These are phyloP conservation scores for Pichia phayaonensis DNA, from an alignment of 805 yeast genomes.

Conservation along the genomic window DNA sequence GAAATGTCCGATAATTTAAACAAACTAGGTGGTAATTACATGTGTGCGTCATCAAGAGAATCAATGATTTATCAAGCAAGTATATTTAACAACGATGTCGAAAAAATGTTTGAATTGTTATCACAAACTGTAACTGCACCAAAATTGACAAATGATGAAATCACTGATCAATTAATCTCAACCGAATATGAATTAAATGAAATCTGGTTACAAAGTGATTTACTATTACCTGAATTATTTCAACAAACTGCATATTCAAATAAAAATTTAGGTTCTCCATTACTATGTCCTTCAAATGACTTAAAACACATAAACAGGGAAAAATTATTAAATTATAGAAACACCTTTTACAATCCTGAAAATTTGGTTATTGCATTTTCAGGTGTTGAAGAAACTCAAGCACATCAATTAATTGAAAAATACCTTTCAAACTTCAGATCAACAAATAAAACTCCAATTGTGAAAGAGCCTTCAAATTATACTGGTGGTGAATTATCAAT, in stretches of 20 bases:
- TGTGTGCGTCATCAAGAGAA: constrained; percentile 89
- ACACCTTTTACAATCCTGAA: constrained; percentile 66
- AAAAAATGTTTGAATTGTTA: constrained; percentile 65
- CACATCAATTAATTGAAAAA: constrained; percentile 53
- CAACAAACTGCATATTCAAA: constrained; percentile 73
- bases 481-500: constrained; percentile 53
- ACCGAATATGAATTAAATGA: constrained; percentile 79
- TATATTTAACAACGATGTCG: constrained; percentile 81
- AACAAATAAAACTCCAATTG: constrained; percentile 14
- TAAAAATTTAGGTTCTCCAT: constrained; percentile 77
- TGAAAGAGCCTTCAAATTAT: constrained; percentile 38
- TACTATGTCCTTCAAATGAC: constrained; percentile 70
- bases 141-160: constrained; percentile 55
- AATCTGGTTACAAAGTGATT: constrained; percentile 74
- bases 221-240: constrained; percentile 81
- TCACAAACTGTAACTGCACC: constrained; percentile 77
- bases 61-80: constrained; percentile 90
- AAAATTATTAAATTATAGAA: constrained; percentile 51
- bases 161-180: constrained; percentile 63
- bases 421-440: constrained; percentile 58
- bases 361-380: constrained; percentile 79
- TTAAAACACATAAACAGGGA: constrained; percentile 46
- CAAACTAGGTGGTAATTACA: constrained; percentile 85
- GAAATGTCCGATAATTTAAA: constrained; percentile 73
- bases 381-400: constrained; percentile 68